Evolutionary conservation across 768 basidiomycete species (phyloP), one percentile per base, ranked within the genome.

Genomic region (Amyloporia xantha): DNA sequence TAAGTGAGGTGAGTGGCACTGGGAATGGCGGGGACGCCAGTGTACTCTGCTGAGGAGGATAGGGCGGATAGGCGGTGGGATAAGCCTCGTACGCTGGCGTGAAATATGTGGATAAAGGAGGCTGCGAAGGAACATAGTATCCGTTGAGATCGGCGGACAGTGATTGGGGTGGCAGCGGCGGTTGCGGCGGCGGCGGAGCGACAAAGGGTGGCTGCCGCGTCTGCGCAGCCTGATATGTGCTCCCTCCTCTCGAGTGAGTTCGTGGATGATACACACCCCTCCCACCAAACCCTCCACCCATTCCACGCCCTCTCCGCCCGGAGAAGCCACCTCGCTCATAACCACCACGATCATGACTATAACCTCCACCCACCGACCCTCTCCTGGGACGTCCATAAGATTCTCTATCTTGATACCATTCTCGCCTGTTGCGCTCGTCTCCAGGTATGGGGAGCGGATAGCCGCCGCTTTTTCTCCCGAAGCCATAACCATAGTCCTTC

Each of bases 401-500:
- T 13, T 59, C 52, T 30, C 56, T 55, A 33, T 59, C 61, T 33
- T 33, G 48, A 41, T 62, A 62, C 47, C 59, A 61, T 54, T 66
- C 58, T 57, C 65, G 49, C 23, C 47, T 25, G 13, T 48, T 7
- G 43, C 62, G 52, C 11, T 63, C 66, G 20, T 66, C 67, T 20
- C 63, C 66, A 4, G 55, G 49, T 7, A 64, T 50, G 1, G 61
- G 52, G 1, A 63, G 55, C 1, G 66, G 64, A 24, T 70, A 67
- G 3, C 69, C 69, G 3, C 69, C 71, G 51, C 70, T 68, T 9
- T 63, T 62, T 11, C 68, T 63, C 1, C 83, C 83, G 52, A 84
- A 84, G 4, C 82, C 82, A 57, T 67, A 84, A 7, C 84, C 83
- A 48, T 71, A 84, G 56, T 85, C 73, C 52, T 71, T 75, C 38